A percentile compares a stretch with the other conserved stretches of the same genome.
phyloP scores from a whole-genome alignment of 371 early-diverging fungal genomes.

The Mortierella sp. region DNA sequence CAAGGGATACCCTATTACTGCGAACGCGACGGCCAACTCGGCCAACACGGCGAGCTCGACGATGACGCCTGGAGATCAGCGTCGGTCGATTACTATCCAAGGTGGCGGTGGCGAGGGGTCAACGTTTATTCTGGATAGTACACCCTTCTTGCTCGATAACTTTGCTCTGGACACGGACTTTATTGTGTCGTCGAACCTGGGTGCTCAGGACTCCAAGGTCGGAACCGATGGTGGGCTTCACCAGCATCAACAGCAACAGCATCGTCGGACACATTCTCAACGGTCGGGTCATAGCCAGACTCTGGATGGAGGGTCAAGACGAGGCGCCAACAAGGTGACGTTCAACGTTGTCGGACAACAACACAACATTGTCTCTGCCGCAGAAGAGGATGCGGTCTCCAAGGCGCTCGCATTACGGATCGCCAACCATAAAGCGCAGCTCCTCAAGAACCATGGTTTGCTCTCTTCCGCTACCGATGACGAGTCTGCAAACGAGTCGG shows the following conservation, averaged over 20 bases:
- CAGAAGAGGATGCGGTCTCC: slow-evolving; percentile 28
- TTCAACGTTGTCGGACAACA: slow-evolving; percentile 32
- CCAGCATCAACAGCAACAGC: neutral
- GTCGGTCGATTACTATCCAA: slow-evolving; percentile 37
- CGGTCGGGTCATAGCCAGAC: neutral
- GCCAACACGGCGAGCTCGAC: no score
- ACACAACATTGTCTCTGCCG: neutral
- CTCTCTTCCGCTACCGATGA: neutral
- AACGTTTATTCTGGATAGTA: slow-evolving; percentile 32
- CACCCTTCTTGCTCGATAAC: slow-evolving; percentile 53
- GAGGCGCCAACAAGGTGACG: slow-evolving; percentile 31
- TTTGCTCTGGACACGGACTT: slow-evolving; percentile 45
- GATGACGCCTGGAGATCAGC: slow-evolving; percentile 17
- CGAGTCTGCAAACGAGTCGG: neutral
- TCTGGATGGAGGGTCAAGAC: slow-evolving; percentile 6
- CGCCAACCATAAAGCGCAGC: slow-evolving; percentile 32
- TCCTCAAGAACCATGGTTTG: slow-evolving; percentile 19
- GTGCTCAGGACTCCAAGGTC: neutral
- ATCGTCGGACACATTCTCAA: slow-evolving; percentile 12
- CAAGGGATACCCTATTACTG: neutral
- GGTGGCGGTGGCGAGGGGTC: slow-evolving; percentile 55
- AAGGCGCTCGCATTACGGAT: slow-evolving; percentile 35
- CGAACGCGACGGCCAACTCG: neutral
- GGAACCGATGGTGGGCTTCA: no score
- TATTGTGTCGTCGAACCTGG: slow-evolving; percentile 8